Evolutionary conservation across 176 grass and related monocot genomes (phyloP), one percentile per base, ranked within the genome.

Genomic region (Hordeum vulgare): DNA sequence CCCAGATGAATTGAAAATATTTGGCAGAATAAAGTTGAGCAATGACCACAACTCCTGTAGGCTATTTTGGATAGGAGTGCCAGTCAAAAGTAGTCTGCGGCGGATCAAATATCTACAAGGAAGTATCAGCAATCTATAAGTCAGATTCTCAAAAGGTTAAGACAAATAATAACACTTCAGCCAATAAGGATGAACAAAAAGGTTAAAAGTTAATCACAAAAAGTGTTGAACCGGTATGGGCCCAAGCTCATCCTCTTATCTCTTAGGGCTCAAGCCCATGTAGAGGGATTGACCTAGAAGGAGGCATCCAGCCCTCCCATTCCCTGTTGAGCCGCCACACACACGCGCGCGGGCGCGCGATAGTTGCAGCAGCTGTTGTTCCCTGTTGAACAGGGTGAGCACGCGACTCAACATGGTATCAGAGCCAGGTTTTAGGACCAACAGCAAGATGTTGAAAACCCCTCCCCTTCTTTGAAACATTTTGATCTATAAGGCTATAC

Each of bases 1-100:
- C 28, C 92, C 85, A 29, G 94, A 92, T 66, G 93, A 99, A 95
- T 99, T 99, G 60, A 99, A 99, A 85, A 99, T 99, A 71, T 80
- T 95, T 40, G 96, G 96, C 42, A 99, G 86, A 81, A 99, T 94
- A 83, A 94, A 99, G 74, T 99, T 99, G 82, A 99, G 96, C 87
- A 99, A 85, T 62, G 96, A 93, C 96, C 96, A 99, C 47, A 99
- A 71, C 75, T 99, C 96, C 81, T 96, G 96, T 41, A 99, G 73
- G 78, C 96, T 99, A 70, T 99, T 99, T 88, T 99, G 96, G 85
- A 99, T 99, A 63, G 96, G 96, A 60, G 96, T 99, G 54, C 96
- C 96, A 61, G 96, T 99, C 86, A 99, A 89, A 75, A 99, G 93
- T 83, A 99, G 88, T 83, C 96, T 94, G 20, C 96, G 91, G 47